Conservation (phyloP, 805 yeast species). For the Kuraishia molischiana region DNA sequence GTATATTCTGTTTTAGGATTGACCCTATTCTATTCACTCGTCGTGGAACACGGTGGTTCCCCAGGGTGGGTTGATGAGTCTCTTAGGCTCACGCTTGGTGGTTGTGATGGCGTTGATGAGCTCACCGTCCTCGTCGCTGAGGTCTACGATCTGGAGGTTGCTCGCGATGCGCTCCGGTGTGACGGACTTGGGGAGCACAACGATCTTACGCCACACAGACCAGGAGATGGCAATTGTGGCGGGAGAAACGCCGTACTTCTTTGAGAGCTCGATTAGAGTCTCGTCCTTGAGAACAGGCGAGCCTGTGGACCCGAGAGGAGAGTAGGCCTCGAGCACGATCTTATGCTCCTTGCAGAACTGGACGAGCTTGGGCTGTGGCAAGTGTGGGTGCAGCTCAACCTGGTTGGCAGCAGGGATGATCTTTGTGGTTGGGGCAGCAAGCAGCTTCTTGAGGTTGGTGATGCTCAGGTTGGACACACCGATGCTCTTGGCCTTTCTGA, state of each 20-base stretch:
- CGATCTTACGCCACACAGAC: constrained; percentile 51
- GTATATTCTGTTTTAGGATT: too few relatives aligned
- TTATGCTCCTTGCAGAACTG: constrained; percentile 25
- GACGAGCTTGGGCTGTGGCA: constrained; percentile 27
- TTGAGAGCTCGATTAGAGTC: constrained; percentile 40
- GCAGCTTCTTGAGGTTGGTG: constrained; percentile 26
- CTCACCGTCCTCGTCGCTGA: constrained; percentile 3
- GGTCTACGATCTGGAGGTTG: neutral
- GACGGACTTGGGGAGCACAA: constrained; percentile 49
- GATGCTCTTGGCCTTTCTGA: constrained; percentile 28
- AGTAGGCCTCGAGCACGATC: constrained; percentile 40
- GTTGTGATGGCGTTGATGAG: neutral
- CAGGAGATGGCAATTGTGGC: constrained; percentile 56
- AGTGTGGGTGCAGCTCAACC: constrained; percentile 39
- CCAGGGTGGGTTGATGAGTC: neutral
- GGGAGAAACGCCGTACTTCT: constrained; percentile 40
- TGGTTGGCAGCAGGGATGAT: constrained; percentile 48
- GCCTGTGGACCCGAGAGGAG: constrained; percentile 57
- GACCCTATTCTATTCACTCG: too few relatives aligned
- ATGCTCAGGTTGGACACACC: constrained; percentile 50
- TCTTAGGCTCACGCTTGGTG: neutral
- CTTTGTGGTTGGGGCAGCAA: constrained; percentile 25
- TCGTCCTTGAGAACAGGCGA: constrained; percentile 53
- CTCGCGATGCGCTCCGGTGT: constrained; percentile 27
- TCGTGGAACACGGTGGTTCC: neutral